Conservation (phyloP, 1,139 yeast species). For the Pichia cactophila region DNA sequence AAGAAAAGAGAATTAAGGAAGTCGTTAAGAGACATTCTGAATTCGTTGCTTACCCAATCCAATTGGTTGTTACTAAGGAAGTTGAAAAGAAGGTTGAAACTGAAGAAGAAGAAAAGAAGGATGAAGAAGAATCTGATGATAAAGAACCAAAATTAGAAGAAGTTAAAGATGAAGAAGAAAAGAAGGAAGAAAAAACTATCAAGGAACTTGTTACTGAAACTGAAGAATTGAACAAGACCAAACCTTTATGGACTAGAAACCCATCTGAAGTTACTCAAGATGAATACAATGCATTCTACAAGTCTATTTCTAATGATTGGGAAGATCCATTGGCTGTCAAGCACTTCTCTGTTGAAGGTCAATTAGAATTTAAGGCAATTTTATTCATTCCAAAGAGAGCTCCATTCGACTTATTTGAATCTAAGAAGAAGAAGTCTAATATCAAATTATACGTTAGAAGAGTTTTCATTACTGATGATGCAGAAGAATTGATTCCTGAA, state of each 20-base stretch:
- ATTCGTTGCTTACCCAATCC: slow-evolving; percentile 98
- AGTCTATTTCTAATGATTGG: slow-evolving; percentile 99
- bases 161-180: slow-evolving; percentile 54
- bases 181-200: slow-evolving; percentile 62
- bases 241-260: slow-evolving; percentile 99
- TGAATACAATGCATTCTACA: slow-evolving; percentile 98
- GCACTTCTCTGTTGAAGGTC: slow-evolving; percentile 99
- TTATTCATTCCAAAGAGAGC: slow-evolving; percentile 98
- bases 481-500: slow-evolving; percentile 98
- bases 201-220: slow-evolving; percentile 78
- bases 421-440: slow-evolving; percentile 98
- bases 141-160: slow-evolving; percentile 74
- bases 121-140: slow-evolving; percentile 52
- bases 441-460: slow-evolving; percentile 99
- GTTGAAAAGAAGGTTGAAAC: slow-evolving; percentile 71
- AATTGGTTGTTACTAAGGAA: slow-evolving; percentile 97
- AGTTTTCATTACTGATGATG: slow-evolving; percentile 99
- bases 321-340: slow-evolving; percentile 99
- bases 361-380: slow-evolving; percentile 97
- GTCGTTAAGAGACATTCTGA: slow-evolving; percentile 99
- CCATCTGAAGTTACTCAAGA: slow-evolving; percentile 97
- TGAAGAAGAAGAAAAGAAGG: slow-evolving; percentile 55
- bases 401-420: slow-evolving; percentile 96
- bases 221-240: slow-evolving; percentile 98
- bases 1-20: slow-evolving; percentile 99